phyloP scores from a whole-genome alignment of 208 protist genomes.

The Dictyostelium gargantuum region DNA sequence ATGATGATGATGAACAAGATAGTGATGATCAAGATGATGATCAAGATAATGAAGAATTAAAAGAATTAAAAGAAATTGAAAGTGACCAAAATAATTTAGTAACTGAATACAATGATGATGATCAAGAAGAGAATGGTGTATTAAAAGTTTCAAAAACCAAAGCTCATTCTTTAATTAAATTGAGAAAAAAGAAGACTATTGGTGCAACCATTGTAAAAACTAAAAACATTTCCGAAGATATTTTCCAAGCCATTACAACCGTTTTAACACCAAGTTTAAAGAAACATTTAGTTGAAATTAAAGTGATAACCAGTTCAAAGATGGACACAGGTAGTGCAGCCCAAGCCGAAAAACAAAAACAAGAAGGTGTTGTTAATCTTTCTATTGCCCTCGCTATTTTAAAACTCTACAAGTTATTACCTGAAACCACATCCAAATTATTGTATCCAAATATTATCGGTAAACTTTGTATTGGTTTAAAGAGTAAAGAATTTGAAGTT shows the following conservation, averaged over 20 bases:
- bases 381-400: background rate
- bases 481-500: background rate
- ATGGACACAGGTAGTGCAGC: too few species aligned
- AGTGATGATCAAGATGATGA: background rate
- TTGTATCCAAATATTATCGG: slow-evolving; percentile 32
- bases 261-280: background rate
- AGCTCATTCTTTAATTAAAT: background rate
- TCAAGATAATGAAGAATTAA: background rate
- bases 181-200: background rate
- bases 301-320: background rate
- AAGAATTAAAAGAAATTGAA: background rate
- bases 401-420: slow-evolving; percentile 22
- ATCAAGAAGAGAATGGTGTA: background rate
- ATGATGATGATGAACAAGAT: background rate
- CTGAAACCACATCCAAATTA: background rate
- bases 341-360: background rate
- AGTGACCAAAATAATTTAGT: background rate
- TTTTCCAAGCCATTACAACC: background rate
- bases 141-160: background rate
- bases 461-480: slow-evolving; percentile 32
- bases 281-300: slow-evolving; percentile 19
- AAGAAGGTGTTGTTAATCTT: slow-evolving; percentile 6
- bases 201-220: background rate
- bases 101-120: background rate
- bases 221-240: slow-evolving; percentile 33